Evolutionary conservation across 2,329 filamentous ascomycete genomes (phyloP), one percentile per base, ranked within the genome.

Genomic region (Graphilbum fragrans): DNA sequence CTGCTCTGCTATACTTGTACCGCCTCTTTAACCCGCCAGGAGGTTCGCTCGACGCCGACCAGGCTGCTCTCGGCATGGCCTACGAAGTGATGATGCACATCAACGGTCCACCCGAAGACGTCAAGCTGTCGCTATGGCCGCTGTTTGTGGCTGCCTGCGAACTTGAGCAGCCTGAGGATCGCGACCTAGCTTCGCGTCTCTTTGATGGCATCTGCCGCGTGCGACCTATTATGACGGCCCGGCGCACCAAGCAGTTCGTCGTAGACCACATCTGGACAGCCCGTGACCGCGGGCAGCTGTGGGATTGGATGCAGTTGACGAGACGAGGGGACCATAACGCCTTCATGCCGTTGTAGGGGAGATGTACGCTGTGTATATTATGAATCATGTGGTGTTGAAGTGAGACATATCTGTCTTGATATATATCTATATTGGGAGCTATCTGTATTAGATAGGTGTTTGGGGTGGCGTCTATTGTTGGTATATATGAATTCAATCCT

Each of bases 1-100:
- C 46, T 18, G 42, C 42, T 1, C 41, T 48, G 2, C 31, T 48
- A 12, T 48, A 48, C 14, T 40, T 48, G 14, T 48, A 37, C 23
- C 40, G 46, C 3, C 38, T 48, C 5, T 48, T 48, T 22, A 29
- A 46, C 42, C 46, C 44, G 5, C 35, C 46, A 3, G 46, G 46
- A 35, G 35, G 35, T 8, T 18, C 39, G 16, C 34, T 19, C 11
- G 41, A 42, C 14, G 42, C 38, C 38, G 46, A 48, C 34, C 25
- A 38, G 8, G 39, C 35, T 3, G 46, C 46, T 1, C 44, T 43
- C 1, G 21, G 22, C 38, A 46, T 48, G 44, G 46, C 46, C 5
- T 48, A 48, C 42, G 46, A 48, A 36, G 40, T 46, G 16, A 40
- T 48, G 37, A 41, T 48, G 44, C 35, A 48, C 40, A 45, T 48